Evolutionary conservation across 371 early-diverging fungal genomes (phyloP).

Genomic region (Zychaea mexicana): DNA sequence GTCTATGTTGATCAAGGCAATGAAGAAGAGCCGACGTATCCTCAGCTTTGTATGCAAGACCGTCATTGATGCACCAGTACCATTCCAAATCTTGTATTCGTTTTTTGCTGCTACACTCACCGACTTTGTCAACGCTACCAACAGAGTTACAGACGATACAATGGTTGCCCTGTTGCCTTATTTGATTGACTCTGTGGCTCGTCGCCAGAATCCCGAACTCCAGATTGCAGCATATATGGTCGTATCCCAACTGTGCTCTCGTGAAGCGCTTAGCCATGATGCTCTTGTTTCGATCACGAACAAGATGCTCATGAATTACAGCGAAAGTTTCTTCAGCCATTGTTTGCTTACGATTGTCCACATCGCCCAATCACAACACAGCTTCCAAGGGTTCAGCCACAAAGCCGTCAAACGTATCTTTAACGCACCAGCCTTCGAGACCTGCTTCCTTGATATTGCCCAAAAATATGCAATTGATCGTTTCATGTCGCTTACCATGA

Average conservation of each 20-base stretch:
- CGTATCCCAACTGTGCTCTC: slow-evolving; percentile 64
- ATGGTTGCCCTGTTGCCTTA: slow-evolving; percentile 59
- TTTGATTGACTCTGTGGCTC: slow-evolving; percentile 55
- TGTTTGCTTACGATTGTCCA: slow-evolving; percentile 66
- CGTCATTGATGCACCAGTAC: slow-evolving; percentile 41
- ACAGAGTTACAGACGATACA: slow-evolving; percentile 48
- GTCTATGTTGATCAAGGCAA: slow-evolving; percentile 57
- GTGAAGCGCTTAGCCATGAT: slow-evolving; percentile 47
- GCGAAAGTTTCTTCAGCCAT: slow-evolving; percentile 33
- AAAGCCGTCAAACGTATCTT: slow-evolving; percentile 38
- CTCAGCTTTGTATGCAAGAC: slow-evolving; percentile 72
- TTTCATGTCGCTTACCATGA: slow-evolving; percentile 47
- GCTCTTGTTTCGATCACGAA: slow-evolving; percentile 51
- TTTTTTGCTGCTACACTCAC: slow-evolving; percentile 71
- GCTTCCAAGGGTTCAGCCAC: slow-evolving; percentile 46
- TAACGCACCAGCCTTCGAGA: slow-evolving; percentile 31
- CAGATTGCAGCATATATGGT: slow-evolving; percentile 73
- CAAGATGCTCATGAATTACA: slow-evolving; percentile 42
- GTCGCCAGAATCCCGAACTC: slow-evolving; percentile 49
- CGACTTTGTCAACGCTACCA: slow-evolving; percentile 55
- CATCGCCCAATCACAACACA: slow-evolving; percentile 67
- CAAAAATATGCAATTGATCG: slow-evolving; percentile 57
- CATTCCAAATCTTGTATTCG: slow-evolving; percentile 60
- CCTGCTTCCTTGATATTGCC: slow-evolving; percentile 43
- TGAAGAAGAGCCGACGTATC: slow-evolving; percentile 58